Evolutionary conservation across 2,329 filamentous ascomycete genomes (phyloP).

Genomic region (Claviceps sp.): DNA sequence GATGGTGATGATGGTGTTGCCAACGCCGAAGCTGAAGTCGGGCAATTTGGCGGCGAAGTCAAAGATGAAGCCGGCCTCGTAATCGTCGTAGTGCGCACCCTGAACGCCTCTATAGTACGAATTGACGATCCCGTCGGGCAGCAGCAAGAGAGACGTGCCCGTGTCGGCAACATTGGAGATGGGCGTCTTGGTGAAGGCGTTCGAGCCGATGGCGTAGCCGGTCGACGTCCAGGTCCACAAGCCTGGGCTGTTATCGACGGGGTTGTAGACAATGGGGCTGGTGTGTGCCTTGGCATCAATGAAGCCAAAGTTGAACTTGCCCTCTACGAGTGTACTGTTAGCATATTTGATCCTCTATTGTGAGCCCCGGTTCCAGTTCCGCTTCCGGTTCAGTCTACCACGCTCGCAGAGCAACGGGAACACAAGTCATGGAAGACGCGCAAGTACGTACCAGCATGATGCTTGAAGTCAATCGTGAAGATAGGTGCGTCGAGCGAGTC

Average conservation of each 20-base stretch:
- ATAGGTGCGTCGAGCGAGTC: conserved; percentile 21
- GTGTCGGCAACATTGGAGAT: conserved; percentile 36
- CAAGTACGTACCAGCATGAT: conserved; percentile 18
- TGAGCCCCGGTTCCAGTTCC: too few relatives aligned
- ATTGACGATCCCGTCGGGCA: conserved; percentile 34
- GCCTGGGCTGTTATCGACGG: conserved; percentile 46
- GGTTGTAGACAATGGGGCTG: conserved; percentile 47
- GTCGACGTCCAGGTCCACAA: conserved; percentile 39
- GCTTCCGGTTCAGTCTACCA: too few relatives aligned
- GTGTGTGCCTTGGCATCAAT: conserved; percentile 52
- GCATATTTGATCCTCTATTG: neutral
- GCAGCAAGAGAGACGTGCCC: conserved; percentile 49
- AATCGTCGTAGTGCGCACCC: conserved; percentile 19
- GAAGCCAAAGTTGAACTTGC: conserved; percentile 61
- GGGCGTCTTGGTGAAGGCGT: conserved; percentile 20
- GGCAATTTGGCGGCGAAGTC: conserved; percentile 31
- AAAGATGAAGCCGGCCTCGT: conserved; percentile 28
- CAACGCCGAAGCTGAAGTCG: conserved; percentile 40
- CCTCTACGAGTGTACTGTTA: conserved; percentile 19
- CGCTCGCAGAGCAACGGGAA: too few relatives aligned
- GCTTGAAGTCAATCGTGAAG: conserved; percentile 57
- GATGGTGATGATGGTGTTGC: conserved; percentile 40
- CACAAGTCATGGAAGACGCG: too few relatives aligned
- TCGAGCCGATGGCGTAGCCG: conserved; percentile 12
- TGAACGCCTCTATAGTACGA: conserved; percentile 31